A percentile compares a stretch with the other conserved stretches of the same genome.
Conservation (phyloP, 2,329 filamentous ascomycete genomes). For the Herpotrichia juniperi region DNA sequence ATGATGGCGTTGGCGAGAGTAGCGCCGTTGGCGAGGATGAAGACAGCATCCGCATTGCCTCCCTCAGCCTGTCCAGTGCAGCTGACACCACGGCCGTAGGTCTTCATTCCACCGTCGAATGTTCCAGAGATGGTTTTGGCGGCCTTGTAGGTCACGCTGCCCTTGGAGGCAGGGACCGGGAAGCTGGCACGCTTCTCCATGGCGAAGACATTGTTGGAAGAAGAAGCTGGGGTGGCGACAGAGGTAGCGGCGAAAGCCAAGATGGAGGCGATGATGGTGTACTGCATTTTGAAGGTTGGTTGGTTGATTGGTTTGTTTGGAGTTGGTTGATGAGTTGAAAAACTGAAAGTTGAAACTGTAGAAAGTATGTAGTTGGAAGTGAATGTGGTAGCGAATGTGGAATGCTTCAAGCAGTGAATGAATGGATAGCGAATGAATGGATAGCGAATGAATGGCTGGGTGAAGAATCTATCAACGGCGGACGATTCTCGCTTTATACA, state of each 20-base stretch:
- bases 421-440: constrained; percentile 8
- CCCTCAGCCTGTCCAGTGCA: constrained; percentile 55
- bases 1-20: constrained; percentile 63
- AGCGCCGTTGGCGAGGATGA: constrained; percentile 58
- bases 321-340: not conserved
- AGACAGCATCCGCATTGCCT: constrained; percentile 56
- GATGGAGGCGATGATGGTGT: constrained; percentile 33
- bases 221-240: constrained; percentile 33
- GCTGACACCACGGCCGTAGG: constrained; percentile 38
- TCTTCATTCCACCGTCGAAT: constrained; percentile 43
- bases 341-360: not conserved
- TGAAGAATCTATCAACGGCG: not conserved
- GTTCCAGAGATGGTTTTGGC: constrained; percentile 28
- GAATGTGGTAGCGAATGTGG: constrained; percentile 4
- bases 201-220: constrained; percentile 27
- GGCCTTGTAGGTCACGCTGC: constrained; percentile 34
- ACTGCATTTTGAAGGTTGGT: constrained; percentile 39
- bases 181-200: constrained; percentile 38
- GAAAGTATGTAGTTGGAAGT: constrained; percentile 2
- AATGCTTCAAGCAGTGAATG: constrained; percentile 7
- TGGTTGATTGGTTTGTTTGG: not conserved
- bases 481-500: not conserved
- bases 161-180: constrained; percentile 39
- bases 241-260: constrained; percentile 34
- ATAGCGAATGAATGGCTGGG: constrained; percentile 6